Base-by-base conservation (phyloP, 208 protist species). In the Trypanosoma scelopori region DNA sequence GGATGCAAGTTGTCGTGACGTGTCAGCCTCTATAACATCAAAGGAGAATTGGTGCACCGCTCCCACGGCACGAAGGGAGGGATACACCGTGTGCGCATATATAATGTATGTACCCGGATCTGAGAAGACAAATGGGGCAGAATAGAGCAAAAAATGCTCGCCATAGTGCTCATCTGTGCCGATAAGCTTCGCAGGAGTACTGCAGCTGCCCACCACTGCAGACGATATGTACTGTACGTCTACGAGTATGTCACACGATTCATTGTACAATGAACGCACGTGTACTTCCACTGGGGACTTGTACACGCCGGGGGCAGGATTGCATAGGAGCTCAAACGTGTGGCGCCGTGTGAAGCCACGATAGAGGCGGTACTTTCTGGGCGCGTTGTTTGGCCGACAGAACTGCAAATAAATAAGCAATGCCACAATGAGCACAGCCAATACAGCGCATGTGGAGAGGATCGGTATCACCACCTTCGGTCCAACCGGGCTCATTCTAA, bases 31-130 rank as follows among this genome's bases (percentile, higher is more conserved):
- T 28, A 20, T 27, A 46, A 93, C 52, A 16, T 71, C 68, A 55
- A 82, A 94, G 18, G 63, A 55, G 39, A 94, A 92, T 32, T 83
- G 74, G 50, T 94, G 88, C 30, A 92, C 82, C 0, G 71, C 55
- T 0, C 88, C 83, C 23, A 94, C 83, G 16, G 72, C 47, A 30
- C 85, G 49, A 27, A 62, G 55, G 4, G 49, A 37, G 5, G 82
- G 74, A 61, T 82, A 74, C 27, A 94, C 82, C 18, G 84, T 87
- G 75, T 89, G 74, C 6, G 85, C 85, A 30, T 81, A 76, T 7
- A 94, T 67, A 3, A 77, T 58, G 58, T 94, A 94, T 61, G 46
- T 28, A 1, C 88, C 88, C 0, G 81, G 47, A n/a, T 75, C 65
- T 4, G 46, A 51, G 56, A 94, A 92, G 59, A 77, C 53, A 12